Percentiles rank a stretch among this genome's conserved stretches.
Evolutionary conservation across 495 filamentous ascomycete genomes (phyloP).

Genomic region (Copromyces sp.): DNA sequence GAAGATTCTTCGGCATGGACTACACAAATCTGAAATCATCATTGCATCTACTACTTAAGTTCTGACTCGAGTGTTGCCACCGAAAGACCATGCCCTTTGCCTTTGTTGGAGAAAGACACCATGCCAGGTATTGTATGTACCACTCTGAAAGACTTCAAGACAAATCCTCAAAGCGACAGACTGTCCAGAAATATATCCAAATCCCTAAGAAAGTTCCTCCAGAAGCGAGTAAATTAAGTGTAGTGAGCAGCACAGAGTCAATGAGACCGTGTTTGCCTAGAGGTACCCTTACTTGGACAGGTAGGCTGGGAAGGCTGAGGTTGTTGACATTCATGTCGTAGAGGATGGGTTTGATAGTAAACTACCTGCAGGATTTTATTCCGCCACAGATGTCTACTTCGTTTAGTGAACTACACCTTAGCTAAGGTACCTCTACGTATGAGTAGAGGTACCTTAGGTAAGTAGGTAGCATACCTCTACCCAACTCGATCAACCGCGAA

Average conservation of each 20-base stretch:
- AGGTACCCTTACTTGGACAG: neutral
- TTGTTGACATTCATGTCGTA: neutral
- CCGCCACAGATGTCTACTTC: neutral
- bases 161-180: neutral
- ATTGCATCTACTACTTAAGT: too few relatives aligned
- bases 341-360: neutral
- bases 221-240: neutral
- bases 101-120: neutral
- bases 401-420: neutral
- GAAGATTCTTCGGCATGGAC: too few relatives aligned
- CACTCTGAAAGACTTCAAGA: too few relatives aligned
- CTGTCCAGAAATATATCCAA: neutral
- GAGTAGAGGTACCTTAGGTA: too few relatives aligned
- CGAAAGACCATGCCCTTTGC: neutral
- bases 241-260: neutral
- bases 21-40: too few relatives aligned
- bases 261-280: neutral
- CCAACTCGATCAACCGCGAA: neutral
- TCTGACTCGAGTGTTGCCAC: too few relatives aligned
- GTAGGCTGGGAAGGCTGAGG: neutral
- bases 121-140: neutral
- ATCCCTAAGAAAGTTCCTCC: neutral
- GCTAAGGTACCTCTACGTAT: neutral
- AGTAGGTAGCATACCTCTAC: neutral
- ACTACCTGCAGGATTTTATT: neutral